Conservation (phyloP, 208 protist genomes). For the Trypanosoma congolense region DNA sequence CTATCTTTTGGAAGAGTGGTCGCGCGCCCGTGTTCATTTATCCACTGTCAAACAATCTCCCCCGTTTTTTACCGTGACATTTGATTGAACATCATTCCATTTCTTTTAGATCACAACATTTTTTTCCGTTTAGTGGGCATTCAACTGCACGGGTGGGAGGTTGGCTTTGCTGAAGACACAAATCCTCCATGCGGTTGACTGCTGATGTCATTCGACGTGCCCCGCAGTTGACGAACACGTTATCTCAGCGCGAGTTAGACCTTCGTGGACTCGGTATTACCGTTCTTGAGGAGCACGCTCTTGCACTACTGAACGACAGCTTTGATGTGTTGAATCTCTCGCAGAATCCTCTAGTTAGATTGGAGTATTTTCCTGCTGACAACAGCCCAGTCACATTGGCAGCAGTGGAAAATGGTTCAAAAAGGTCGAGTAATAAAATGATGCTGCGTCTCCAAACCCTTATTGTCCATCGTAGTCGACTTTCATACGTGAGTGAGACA, state of each 20-base stretch:
- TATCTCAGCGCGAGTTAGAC: constrained; percentile 80
- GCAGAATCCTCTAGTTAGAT: constrained; percentile 60
- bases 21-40: too few species aligned
- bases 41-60: too few species aligned
- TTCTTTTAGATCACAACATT: too few species aligned
- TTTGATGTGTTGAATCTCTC: constrained; percentile 88
- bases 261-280: constrained; percentile 74
- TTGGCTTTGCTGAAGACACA: neutral
- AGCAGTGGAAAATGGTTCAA: constrained; percentile 2
- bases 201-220: constrained; percentile 64
- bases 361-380: constrained; percentile 71
- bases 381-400: neutral
- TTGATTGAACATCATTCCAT: too few species aligned
- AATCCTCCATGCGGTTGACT: constrained; percentile 61
- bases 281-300: constrained; percentile 64
- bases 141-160: too few species aligned
- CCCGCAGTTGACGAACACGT: constrained; percentile 83
- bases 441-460: constrained; percentile 69
- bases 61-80: too few species aligned
- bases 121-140: too few species aligned
- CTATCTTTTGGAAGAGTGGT: too few species aligned
- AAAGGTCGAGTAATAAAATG: constrained; percentile 1
- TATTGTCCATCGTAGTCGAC: constrained; percentile 72
- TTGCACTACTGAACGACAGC: constrained; percentile 59
- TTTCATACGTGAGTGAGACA: constrained; percentile 71